Percentiles rank a stretch among this genome's conserved stretches.
Conservation (phyloP, 2,329 filamentous ascomycete genomes). For the Claviceps quebecensis region DNA sequence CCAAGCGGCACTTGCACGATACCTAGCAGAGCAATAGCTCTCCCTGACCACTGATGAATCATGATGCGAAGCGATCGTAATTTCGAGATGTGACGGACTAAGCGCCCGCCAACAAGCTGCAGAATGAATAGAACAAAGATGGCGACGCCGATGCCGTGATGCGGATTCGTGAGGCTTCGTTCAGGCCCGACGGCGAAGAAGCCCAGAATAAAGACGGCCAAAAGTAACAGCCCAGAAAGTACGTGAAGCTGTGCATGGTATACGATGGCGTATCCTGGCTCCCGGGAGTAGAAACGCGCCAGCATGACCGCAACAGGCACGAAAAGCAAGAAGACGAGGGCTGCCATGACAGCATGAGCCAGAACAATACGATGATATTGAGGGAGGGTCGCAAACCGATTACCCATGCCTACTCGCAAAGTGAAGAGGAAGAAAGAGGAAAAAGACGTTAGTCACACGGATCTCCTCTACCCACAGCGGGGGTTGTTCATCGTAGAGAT, state of each 20-base stretch:
- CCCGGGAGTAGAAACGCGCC: conserved; percentile 54
- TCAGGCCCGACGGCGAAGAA: conserved; percentile 65
- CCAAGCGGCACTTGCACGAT: conserved; percentile 81
- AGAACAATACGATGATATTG: conserved; percentile 59
- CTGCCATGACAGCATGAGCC: conserved; percentile 59
- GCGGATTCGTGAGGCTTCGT: conserved; percentile 63
- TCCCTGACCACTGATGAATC: conserved; percentile 81
- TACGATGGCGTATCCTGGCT: conserved; percentile 46
- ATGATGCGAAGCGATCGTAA: conserved; percentile 38
- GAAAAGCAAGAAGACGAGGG: conserved; percentile 59
- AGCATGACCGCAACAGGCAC: conserved; percentile 61
- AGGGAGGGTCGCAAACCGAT: conserved; percentile 54
- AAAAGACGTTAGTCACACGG: neutral
- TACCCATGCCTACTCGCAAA: conserved; percentile 54
- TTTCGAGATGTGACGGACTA: conserved; percentile 40
- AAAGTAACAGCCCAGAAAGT: conserved; percentile 50
- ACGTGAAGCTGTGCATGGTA: conserved; percentile 65
- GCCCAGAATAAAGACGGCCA: conserved; percentile 60
- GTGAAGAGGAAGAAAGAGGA: neutral
- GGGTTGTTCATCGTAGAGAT: too few species aligned
- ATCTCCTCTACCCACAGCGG: neutral
- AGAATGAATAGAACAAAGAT: conserved; percentile 60
- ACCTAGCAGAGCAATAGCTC: conserved; percentile 64
- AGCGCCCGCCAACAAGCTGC: conserved; percentile 55
- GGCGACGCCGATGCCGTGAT: conserved; percentile 71